A percentile compares a stretch with the other conserved stretches of the same genome.
phyloP scores from a whole-genome alignment of 1,139 yeast species.

The Arxiozyma telluris region DNA sequence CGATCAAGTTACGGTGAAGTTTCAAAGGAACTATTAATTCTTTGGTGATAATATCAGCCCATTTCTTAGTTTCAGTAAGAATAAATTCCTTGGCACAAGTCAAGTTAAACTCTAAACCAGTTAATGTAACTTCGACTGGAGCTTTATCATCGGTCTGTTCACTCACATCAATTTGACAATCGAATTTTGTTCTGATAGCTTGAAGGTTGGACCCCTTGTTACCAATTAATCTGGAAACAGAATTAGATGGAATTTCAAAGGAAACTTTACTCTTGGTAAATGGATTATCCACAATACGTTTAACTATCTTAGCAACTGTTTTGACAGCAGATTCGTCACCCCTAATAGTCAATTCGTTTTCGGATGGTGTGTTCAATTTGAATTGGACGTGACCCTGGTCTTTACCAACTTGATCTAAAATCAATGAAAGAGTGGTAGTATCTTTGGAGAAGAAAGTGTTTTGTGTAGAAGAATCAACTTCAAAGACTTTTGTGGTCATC shows the following conservation, averaged over 20 bases:
- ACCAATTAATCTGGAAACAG: constrained; percentile 79
- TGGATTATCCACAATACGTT: constrained; percentile 19
- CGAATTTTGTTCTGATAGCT: constrained; percentile 65
- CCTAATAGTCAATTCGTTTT: constrained; percentile 25
- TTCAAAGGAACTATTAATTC: constrained; percentile 64
- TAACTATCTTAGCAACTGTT: constrained; percentile 20
- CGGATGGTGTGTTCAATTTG: constrained; percentile 25
- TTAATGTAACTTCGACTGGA: constrained; percentile 46
- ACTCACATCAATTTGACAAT: constrained; percentile 63
- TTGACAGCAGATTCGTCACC: constrained; percentile 30
- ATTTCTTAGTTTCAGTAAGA: constrained; percentile 51
- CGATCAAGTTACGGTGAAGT: constrained; percentile 77
- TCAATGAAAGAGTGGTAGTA: constrained; percentile 24
- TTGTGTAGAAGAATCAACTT: constrained; percentile 51
- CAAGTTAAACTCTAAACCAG: constrained; percentile 74
- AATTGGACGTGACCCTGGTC: constrained; percentile 43
- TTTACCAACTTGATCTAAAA: constrained; percentile 34
- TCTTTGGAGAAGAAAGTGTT: constrained; percentile 38
- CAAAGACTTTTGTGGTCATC: constrained; percentile 44
- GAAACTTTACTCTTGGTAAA: constrained; percentile 31
- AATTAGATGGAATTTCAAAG: constrained; percentile 54
- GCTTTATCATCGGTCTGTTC: constrained; percentile 33
- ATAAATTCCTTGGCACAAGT: constrained; percentile 64
- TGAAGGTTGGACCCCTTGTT: constrained; percentile 72
- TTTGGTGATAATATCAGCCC: constrained; percentile 73